Evolutionary conservation across 2,329 filamentous ascomycete genomes (phyloP).

Genomic region (Pseudocercospora macadamiae): DNA sequence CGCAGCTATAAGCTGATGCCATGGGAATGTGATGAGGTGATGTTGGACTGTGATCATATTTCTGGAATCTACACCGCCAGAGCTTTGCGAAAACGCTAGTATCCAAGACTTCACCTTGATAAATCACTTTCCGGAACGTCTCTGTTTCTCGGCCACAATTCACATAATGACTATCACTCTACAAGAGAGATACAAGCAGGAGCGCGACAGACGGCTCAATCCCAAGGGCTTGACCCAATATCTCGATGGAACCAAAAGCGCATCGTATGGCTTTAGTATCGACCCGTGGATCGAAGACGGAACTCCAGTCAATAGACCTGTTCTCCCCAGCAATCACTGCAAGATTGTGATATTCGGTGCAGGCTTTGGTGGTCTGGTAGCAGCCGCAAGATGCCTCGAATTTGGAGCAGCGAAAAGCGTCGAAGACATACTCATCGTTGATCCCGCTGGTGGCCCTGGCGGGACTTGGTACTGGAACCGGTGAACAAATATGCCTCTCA

Average conservation of each 20-base stretch:
- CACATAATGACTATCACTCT: background rate
- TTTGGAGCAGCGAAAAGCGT: slow-evolving; percentile 37
- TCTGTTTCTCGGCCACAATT: too few relatives aligned
- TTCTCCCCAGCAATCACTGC: slow-evolving; percentile 10
- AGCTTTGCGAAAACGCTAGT: too few relatives aligned
- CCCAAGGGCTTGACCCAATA: background rate
- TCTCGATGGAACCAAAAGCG: background rate
- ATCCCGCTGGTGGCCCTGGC: slow-evolving; percentile 52
- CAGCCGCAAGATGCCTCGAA: slow-evolving; percentile 44
- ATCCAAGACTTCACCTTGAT: too few relatives aligned
- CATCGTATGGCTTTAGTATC: slow-evolving; percentile 17
- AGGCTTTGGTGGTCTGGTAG: slow-evolving; percentile 48
- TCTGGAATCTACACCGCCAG: too few relatives aligned
- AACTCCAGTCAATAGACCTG: background rate
- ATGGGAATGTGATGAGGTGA: too few relatives aligned
- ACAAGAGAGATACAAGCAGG: slow-evolving; percentile 24
- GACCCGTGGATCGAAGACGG: slow-evolving; percentile 32
- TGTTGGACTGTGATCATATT: too few relatives aligned
- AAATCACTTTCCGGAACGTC: too few relatives aligned
- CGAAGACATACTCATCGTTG: slow-evolving; percentile 40
- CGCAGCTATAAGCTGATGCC: too few relatives aligned
- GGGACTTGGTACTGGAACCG: slow-evolving; percentile 53
- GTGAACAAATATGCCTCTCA: background rate
- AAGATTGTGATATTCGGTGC: slow-evolving; percentile 44
- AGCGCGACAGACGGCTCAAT: slow-evolving; percentile 28